Evolutionary conservation across 768 basidiomycete genomes (phyloP), one percentile per base, ranked within the genome.

Genomic region (Gautieria morchelliformis): DNA sequence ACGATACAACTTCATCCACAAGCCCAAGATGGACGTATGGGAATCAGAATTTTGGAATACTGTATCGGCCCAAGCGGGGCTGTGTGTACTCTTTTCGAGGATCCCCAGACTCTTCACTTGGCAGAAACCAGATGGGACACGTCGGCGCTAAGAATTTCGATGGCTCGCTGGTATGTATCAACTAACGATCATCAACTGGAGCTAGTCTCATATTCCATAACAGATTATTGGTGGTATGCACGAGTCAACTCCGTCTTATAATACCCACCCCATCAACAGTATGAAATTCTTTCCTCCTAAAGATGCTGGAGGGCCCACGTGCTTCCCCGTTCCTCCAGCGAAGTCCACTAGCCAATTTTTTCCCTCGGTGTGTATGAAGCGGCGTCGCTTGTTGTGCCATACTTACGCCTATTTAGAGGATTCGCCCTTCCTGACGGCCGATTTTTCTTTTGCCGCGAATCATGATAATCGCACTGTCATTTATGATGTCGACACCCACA

Each of bases 361-460:
- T 53, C 45, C 52, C 49, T 54, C 46, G 52, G 52, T 59, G 37
- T 35, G 35, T 49, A 7, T 35, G 30, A 22, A 47, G 27, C 41
- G 10, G 32, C 9, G 9, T 22, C 1, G 42, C n/a, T n/a, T 22
- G 24, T 33, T 19, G 8, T 47, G 35, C 11, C 30, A 47, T 30
- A 53, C 44, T 39, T 45, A 20, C 44, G 24, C 14, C 46, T 42
- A 49, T 49, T 49, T 49, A 55, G 53, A 45, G 53, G 19, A 44
- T 55, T 55, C 12, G 41, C 42, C n/a, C 62, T 68, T 14, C 85
- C 85, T 0, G 85, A 84, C 8, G 83, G 82, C 0, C 75, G 74
- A 51, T 64, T 86, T 1, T 68, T 87, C n/a, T 53, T 71, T 86
- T 40, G 84, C 85, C 63, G 80, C 83, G 2, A 84, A 84, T n/a